Conservation (phyloP, 306 rosid species). For the Cucumis melo region DNA sequence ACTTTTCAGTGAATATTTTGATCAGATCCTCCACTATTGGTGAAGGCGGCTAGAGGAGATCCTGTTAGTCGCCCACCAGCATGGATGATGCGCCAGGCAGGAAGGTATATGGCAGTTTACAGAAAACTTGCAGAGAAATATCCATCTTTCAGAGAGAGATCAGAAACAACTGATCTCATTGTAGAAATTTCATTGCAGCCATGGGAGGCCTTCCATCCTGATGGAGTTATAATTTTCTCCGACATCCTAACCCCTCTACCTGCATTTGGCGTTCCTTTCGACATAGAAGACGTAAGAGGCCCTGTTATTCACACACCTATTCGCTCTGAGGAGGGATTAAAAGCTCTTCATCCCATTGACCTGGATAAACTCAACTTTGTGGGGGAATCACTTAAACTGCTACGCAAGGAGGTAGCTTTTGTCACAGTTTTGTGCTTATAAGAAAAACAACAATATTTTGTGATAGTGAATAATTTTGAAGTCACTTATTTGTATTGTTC, state of each 20-base stretch:
- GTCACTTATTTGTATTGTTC: background rate
- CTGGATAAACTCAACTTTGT: slow-evolving; percentile 68
- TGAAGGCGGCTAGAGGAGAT: slow-evolving; percentile 92
- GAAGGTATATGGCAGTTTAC: slow-evolving; percentile 96
- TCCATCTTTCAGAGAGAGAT: slow-evolving; percentile 95
- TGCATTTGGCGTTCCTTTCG: slow-evolving; percentile 81
- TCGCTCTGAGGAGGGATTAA: slow-evolving; percentile 64
- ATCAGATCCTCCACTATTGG: slow-evolving; percentile 88
- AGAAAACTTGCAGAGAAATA: slow-evolving; percentile 90
- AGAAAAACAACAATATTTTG: background rate
- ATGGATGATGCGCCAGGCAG: slow-evolving; percentile 99
- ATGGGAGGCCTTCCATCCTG: slow-evolving; percentile 93
- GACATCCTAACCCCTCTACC: slow-evolving; percentile 97
- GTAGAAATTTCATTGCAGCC: slow-evolving; percentile 99
- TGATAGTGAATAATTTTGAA: background rate
- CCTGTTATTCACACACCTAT: slow-evolving; percentile 90
- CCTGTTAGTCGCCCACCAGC: slow-evolving; percentile 88
- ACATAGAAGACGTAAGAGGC: slow-evolving; percentile 86
- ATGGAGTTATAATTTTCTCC: slow-evolving; percentile 92
- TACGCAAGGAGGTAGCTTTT: slow-evolving; percentile 53
- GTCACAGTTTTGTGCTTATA: background rate
- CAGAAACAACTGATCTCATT: slow-evolving; percentile 95
- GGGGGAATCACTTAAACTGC: slow-evolving; percentile 66
- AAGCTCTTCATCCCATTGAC: slow-evolving; percentile 70
- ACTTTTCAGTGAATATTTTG: slow-evolving; percentile 6